A percentile compares a stretch with the other conserved stretches of the same genome.
Conservation (phyloP, 768 basidiomycete species). For the Phanerochaete carnosa region DNA sequence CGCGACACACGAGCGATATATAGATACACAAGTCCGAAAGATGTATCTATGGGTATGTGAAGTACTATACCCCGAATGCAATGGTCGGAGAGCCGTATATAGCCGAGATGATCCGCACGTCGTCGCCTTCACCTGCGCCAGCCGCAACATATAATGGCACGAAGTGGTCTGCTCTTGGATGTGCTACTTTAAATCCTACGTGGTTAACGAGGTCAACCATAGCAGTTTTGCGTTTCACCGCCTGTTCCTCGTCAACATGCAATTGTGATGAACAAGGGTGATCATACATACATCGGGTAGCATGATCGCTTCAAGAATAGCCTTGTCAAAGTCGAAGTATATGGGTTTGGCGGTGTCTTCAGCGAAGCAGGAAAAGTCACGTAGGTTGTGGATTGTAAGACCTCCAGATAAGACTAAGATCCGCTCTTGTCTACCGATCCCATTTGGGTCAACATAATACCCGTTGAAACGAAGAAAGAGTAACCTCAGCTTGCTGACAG, state of each 20-base stretch:
- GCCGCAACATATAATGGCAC: slow-evolving; percentile 76
- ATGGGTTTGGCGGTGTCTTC: slow-evolving; percentile 44
- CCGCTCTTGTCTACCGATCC: slow-evolving; percentile 49
- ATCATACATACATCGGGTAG: slow-evolving; percentile 42
- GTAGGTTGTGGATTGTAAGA: slow-evolving; percentile 63
- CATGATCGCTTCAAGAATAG: slow-evolving; percentile 53
- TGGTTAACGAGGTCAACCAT: slow-evolving; percentile 55
- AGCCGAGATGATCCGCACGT: slow-evolving; percentile 45
- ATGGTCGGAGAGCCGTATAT: slow-evolving; percentile 61
- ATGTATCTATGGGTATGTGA: background rate
- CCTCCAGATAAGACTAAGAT: slow-evolving; percentile 72
- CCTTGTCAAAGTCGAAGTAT: slow-evolving; percentile 56
- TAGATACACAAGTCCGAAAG: too few species aligned
- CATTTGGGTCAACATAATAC: background rate
- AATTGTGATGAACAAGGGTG: background rate
- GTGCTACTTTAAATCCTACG: slow-evolving; percentile 58
- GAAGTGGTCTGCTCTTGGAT: slow-evolving; percentile 81
- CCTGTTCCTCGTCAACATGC: slow-evolving; percentile 28
- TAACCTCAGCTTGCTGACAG: slow-evolving; percentile 55
- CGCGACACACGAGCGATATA: too few species aligned
- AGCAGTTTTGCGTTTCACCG: slow-evolving; percentile 49
- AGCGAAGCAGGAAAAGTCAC: slow-evolving; percentile 47
- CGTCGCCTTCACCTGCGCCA: slow-evolving; percentile 62
- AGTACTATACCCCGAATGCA: slow-evolving; percentile 52
- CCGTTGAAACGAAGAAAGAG: background rate